These are phyloP conservation scores for Cucurbita ficifolia DNA, from an alignment of 306 rosid species.

Conservation along the genomic window DNA sequence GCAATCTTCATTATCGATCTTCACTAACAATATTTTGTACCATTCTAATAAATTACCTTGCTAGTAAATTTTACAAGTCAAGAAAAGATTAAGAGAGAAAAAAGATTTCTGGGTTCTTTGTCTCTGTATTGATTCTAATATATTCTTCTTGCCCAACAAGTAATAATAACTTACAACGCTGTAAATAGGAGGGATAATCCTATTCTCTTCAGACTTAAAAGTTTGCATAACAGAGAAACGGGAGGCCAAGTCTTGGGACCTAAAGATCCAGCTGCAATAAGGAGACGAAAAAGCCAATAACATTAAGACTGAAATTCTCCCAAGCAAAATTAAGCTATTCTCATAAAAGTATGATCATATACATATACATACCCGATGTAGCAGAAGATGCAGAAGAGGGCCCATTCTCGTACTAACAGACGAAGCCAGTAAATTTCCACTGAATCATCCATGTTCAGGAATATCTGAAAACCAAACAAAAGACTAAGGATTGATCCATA, in stretches of 20 bases:
- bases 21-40: not conserved
- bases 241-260: conserved; percentile 75
- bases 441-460: conserved; percentile 61
- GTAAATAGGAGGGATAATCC: conserved; percentile 61
- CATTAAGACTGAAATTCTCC: not conserved
- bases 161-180: conserved; percentile 48
- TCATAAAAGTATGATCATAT: not conserved
- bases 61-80: not conserved
- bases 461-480: conserved; percentile 33
- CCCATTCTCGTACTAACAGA: conserved; percentile 73
- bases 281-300: not conserved
- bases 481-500: conserved; percentile 5
- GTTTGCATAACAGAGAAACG: conserved; percentile 80
- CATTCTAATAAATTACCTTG: not conserved
- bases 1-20: not conserved
- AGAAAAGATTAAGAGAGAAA: not conserved
- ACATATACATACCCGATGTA: conserved; percentile 68
- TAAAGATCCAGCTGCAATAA: conserved; percentile 72
- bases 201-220: conserved; percentile 38
- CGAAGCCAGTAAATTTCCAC: conserved; percentile 78
- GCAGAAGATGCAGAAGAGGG: conserved; percentile 67
- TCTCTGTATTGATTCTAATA: too few species aligned
- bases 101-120: not conserved
- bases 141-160: not conserved
- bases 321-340: not conserved